Percentiles rank a stretch among this genome's conserved stretches.
Evolutionary conservation across 2,329 filamentous ascomycete genomes (phyloP).

Genomic region (Aspergillus aculeatinus): DNA sequence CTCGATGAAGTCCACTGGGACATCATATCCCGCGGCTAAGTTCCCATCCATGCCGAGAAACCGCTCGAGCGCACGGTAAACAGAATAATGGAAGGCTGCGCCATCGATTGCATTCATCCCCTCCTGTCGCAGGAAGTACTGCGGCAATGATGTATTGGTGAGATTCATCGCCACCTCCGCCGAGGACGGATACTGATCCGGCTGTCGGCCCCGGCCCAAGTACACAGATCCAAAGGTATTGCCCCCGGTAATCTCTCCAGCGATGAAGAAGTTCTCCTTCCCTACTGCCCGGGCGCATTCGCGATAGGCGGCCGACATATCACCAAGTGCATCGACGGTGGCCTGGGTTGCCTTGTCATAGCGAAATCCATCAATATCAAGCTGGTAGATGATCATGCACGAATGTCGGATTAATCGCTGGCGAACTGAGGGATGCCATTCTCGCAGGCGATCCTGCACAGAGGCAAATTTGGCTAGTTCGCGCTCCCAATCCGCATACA

Average conservation of each 20-base stretch:
- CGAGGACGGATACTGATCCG: constrained; percentile 49
- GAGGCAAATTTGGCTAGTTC: constrained; percentile 65
- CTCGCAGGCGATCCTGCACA: constrained; percentile 64
- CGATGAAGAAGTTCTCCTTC: constrained; percentile 63
- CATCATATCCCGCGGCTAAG: constrained; percentile 52
- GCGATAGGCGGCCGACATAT: constrained; percentile 57
- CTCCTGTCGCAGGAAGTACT: constrained; percentile 53
- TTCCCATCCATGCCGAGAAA: constrained; percentile 61
- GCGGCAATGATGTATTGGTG: constrained; percentile 43
- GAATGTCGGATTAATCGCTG: constrained; percentile 60
- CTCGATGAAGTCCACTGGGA: constrained; percentile 52
- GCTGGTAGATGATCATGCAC: constrained; percentile 58
- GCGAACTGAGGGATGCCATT: constrained; percentile 60
- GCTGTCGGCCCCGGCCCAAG: constrained; percentile 59
- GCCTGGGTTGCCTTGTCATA: constrained; percentile 65
- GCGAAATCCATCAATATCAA: constrained; percentile 65
- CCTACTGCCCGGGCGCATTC: constrained; percentile 55
- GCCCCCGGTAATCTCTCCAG: constrained; percentile 62
- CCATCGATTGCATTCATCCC: constrained; percentile 56
- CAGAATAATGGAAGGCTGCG: constrained; percentile 62
- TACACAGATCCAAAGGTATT: constrained; percentile 61
- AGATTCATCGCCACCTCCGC: constrained; percentile 49
- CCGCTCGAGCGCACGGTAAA: constrained; percentile 59
- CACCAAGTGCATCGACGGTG: constrained; percentile 59
- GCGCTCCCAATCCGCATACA: constrained; percentile 61